Base-by-base conservation (phyloP, 768 basidiomycete species). In the Cyclocybe aegerita region DNA sequence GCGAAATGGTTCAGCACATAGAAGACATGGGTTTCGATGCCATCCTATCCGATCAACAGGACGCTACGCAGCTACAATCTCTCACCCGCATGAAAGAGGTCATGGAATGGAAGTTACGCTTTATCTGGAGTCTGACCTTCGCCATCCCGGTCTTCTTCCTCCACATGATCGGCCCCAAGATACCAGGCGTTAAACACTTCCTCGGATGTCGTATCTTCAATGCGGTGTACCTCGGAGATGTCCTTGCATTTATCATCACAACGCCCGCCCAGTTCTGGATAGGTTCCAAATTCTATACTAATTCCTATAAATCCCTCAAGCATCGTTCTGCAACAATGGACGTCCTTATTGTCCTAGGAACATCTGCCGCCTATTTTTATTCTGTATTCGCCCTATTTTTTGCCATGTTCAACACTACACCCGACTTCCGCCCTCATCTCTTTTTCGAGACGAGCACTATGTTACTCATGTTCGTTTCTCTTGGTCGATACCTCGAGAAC, bases 361-460 rank as follows among this genome's bases (percentile, higher is more conserved):
- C 96, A 4, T 89, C 93, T 0, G 87, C 96, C 0, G 91, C 97
- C 7, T 98, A 96, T 65, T 77, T 86, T 58, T 99, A 98, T 70
- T 98, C 96, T 0, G 53, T 93, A 17, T 69, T 82, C 53, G 70
- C 79, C 40, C 78, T 99, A 75, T 39, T 90, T 53, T 72, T 72
- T 43, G 88, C 91, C 5, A 65, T 77, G 3, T 78, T 86, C 68
- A 83, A 84, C 60, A 67, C 75, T 4, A 80, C 86, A 8, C 78
- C 86, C 0, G 77, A 77, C 38, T 91, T 79, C 64, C 86, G 82
- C 14, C 96, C 97, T 1, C 81, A 88, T 65, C 80, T 93, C 39
- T 98, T 98, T 71, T 98, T 98, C 73, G 97, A 99, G 71, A 98
- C 97, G 1, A 97, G 93, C 62, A 97, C 97, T 14, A 98, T 98